phyloP scores from a whole-genome alignment of 2,329 filamentous ascomycete genomes.

The Myotisia sp. region DNA sequence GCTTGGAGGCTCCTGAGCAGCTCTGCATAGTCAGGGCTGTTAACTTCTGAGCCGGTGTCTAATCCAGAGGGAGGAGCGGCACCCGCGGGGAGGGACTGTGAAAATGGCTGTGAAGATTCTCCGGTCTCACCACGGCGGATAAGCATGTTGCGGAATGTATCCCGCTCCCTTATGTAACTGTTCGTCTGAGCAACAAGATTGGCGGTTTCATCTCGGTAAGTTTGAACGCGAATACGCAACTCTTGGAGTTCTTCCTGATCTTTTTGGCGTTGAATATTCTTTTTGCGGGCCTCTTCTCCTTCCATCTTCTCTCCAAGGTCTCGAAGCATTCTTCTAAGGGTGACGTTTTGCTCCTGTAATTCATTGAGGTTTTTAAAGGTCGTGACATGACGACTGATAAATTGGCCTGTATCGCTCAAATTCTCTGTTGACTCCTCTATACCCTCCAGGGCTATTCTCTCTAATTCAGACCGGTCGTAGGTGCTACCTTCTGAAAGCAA shows the following conservation, averaged over 20 bases:
- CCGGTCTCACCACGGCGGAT: slow-evolving; percentile 56
- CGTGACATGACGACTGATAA: slow-evolving; percentile 81
- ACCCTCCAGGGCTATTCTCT: slow-evolving; percentile 64
- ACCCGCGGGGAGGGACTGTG: slow-evolving; percentile 51
- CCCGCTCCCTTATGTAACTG: slow-evolving; percentile 87
- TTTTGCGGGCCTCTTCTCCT: slow-evolving; percentile 63
- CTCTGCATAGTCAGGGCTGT: slow-evolving; percentile 56
- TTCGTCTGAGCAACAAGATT: slow-evolving; percentile 72
- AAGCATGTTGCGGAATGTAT: slow-evolving; percentile 93
- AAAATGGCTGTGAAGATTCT: slow-evolving; percentile 52
- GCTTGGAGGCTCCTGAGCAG: slow-evolving; percentile 75
- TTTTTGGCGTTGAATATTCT: slow-evolving; percentile 40
- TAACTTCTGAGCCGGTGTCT: slow-evolving; percentile 36
- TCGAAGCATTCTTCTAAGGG: slow-evolving; percentile 67
- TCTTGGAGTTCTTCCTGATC: slow-evolving; percentile 57
- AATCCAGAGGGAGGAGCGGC: slow-evolving; percentile 33
- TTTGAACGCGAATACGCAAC: slow-evolving; percentile 56
- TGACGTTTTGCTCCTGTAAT: slow-evolving; percentile 74
- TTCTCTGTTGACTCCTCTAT: slow-evolving; percentile 58
- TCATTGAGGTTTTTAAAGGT: slow-evolving; percentile 76
- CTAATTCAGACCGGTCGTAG: slow-evolving; percentile 60
- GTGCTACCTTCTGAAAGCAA: slow-evolving; percentile 61
- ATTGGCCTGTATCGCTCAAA: slow-evolving; percentile 68
- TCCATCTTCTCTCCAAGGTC: slow-evolving; percentile 82
- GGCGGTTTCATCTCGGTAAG: slow-evolving; percentile 72